Conservation (phyloP, 805 yeast genomes). For the Phaffomyces thermotolerans region DNA sequence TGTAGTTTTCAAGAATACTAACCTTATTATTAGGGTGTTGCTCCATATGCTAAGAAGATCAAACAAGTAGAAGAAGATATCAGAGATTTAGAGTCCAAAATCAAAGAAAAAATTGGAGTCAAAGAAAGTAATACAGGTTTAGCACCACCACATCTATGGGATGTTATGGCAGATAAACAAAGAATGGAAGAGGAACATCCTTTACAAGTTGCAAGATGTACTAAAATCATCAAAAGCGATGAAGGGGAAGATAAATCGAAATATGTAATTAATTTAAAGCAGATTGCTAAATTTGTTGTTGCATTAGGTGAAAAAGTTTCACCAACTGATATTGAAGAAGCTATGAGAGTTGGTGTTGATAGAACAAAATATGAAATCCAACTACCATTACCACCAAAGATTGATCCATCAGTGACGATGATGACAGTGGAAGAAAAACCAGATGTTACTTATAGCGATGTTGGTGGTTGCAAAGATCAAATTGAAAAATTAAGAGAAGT, state of each 20-base stretch:
- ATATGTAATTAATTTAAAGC: slow-evolving; percentile 94
- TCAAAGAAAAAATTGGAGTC: slow-evolving; percentile 90
- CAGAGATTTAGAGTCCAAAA: slow-evolving; percentile 73
- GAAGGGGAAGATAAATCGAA: slow-evolving; percentile 75
- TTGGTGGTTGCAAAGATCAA: slow-evolving; percentile 98
- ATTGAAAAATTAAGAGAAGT: slow-evolving; percentile 95
- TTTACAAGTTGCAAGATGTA: slow-evolving; percentile 96
- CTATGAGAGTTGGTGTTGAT: slow-evolving; percentile 99
- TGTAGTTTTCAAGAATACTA: slow-evolving; percentile 6
- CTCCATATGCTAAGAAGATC: slow-evolving; percentile 82
- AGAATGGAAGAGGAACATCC: slow-evolving; percentile 93
- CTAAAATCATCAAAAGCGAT: slow-evolving; percentile 76
- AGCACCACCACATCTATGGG: slow-evolving; percentile 96
- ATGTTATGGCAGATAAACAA: slow-evolving; percentile 91
- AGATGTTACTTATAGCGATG: slow-evolving; percentile 95
- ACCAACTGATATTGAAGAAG: slow-evolving; percentile 98
- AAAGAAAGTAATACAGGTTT: slow-evolving; percentile 97
- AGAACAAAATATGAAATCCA: slow-evolving; percentile 95
- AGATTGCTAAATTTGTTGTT: slow-evolving; percentile 96
- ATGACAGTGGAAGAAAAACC: slow-evolving; percentile 99
- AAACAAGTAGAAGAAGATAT: slow-evolving; percentile 84
- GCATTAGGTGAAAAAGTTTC: slow-evolving; percentile 94
- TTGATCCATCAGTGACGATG: slow-evolving; percentile 98
- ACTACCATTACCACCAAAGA: slow-evolving; percentile 94
- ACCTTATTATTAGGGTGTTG: slow-evolving; percentile 57